Base-by-base conservation (phyloP, 2,329 filamentous ascomycete genomes). In the Fusarium xyrophilum region DNA sequence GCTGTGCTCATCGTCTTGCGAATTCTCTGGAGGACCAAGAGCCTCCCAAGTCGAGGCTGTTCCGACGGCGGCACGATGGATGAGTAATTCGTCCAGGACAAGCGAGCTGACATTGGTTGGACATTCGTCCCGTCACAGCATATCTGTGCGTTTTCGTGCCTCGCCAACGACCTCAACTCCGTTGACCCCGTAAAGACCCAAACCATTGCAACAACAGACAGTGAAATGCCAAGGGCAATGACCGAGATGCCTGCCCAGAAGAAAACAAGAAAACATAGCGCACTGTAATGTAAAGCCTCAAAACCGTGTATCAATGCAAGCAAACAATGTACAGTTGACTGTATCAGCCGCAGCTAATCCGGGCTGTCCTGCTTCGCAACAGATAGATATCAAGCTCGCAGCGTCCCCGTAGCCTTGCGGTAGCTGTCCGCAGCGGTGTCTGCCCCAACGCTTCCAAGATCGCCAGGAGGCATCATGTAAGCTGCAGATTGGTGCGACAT, bases 381-480 rank as follows among this genome's bases (percentile, higher is more conserved):
- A n/a, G 15, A 47, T n/a, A 42, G 8, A 36, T 23, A 21, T 56
- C 60, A 70, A 50, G 50, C 58, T 62, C 69, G 63, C 44, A 70
- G 58, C 12, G 60, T 28, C 21, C 55, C 70, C 38, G 56, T 61
- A 47, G 56, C 50, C 68, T 73, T 74, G 61, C 64, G 63, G 36
- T 74, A 63, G 46, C 60, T 63, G 28, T 62, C 67, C 30, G 40
- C 17, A 9, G 38, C 39, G 28, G 53, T 51, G 35, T 69, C 67
- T 52, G 30, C 7, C 33, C 40, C 60, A 28, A 54, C 55, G 9
- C 51, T 57, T 25, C 52, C 70, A 55, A 67, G 53, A 28, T 72
- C 68, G 44, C 59, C 39, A 25, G 55, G 13, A 12, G 69, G 60
- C 39, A 70, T 33, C 56, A 72, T 68, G 64, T 74, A 74, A 46